A percentile compares a stretch with the other conserved stretches of the same genome.
These are phyloP conservation scores for Backusella australiensis DNA, from an alignment of 192 early-diverging fungal species.

Conservation along the genomic window DNA sequence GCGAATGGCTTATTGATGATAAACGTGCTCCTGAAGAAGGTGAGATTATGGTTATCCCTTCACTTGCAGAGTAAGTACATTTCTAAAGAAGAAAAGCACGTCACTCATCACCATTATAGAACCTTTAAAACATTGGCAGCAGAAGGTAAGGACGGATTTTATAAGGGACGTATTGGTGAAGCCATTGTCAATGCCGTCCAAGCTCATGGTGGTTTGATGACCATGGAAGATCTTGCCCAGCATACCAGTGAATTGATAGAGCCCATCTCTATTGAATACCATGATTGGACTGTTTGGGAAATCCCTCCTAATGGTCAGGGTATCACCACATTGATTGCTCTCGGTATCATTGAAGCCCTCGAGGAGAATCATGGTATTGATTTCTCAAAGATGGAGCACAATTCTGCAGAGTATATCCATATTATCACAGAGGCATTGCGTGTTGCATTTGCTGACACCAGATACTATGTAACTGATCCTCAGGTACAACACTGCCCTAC, in stretches of 20 bases:
- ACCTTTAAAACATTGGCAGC: slow-evolving; percentile 56
- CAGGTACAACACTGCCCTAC: slow-evolving; percentile 46
- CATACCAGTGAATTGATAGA: slow-evolving; percentile 52
- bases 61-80: slow-evolving; percentile 46
- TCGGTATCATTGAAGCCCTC: slow-evolving; percentile 62
- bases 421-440: slow-evolving; percentile 64
- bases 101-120: slow-evolving; percentile 16
- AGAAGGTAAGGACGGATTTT: slow-evolving; percentile 67
- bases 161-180: slow-evolving; percentile 65
- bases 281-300: slow-evolving; percentile 61
- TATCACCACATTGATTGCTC: slow-evolving; percentile 65
- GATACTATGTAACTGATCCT: slow-evolving; percentile 65
- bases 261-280: slow-evolving; percentile 65
- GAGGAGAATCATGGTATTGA: slow-evolving; percentile 41
- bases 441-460: slow-evolving; percentile 74
- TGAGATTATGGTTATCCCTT: slow-evolving; percentile 59
- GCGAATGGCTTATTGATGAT: slow-evolving; percentile 52
- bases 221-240: slow-evolving; percentile 57
- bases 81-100: not conserved
- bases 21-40: slow-evolving; percentile 52
- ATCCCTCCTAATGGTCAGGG: slow-evolving; percentile 78
- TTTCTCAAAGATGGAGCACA: slow-evolving; percentile 47
- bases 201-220: slow-evolving; percentile 59
- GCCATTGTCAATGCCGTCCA: slow-evolving; percentile 59
- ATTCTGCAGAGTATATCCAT: slow-evolving; percentile 64